phyloP scores from a whole-genome alignment of 805 yeast genomes.

The Isabelozyma gotoi region DNA sequence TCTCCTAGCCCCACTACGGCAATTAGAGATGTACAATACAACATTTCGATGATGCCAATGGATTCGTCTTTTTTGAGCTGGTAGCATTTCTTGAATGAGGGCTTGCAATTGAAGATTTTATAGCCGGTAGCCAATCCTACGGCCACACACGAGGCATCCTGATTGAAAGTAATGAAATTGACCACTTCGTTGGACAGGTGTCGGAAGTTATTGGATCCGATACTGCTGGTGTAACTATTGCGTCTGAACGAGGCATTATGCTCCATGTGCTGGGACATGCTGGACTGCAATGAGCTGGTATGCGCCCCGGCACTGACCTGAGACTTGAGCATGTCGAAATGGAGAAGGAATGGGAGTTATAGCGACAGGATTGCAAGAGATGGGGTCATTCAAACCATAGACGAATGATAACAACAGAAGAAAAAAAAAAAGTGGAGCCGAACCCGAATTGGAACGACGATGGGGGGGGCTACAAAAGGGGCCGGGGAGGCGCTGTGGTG shows the following conservation, averaged over 20 bases:
- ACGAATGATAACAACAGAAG: too few relatives aligned
- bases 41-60: conserved; percentile 80
- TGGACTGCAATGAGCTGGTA: conserved; percentile 3
- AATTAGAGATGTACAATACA: conserved; percentile 81
- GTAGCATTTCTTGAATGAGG: conserved; percentile 28
- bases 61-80: conserved; percentile 45
- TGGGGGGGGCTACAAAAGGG: too few relatives aligned
- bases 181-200: conserved; percentile 13
- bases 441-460: too few relatives aligned
- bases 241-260: conserved; percentile 17
- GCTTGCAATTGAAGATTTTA: conserved; percentile 78
- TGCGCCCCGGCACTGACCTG: conserved; percentile 5
- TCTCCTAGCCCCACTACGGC: conserved; percentile 82
- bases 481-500: too few relatives aligned
- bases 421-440: too few relatives aligned
- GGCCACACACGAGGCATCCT: conserved; percentile 81
- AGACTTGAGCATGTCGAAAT: conserved; percentile 6
- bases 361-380: too few relatives aligned
- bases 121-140: conserved; percentile 67
- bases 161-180: conserved; percentile 66
- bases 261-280: conserved; percentile 4
- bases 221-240: conserved; percentile 9
- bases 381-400: too few relatives aligned
- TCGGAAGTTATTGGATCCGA: conserved; percentile 2
- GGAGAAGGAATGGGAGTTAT: too few relatives aligned